Percentiles rank a stretch among this genome's conserved stretches.
Evolutionary conservation across 495 filamentous ascomycete species (phyloP).

Genomic region (Glarea lozoyensis): DNA sequence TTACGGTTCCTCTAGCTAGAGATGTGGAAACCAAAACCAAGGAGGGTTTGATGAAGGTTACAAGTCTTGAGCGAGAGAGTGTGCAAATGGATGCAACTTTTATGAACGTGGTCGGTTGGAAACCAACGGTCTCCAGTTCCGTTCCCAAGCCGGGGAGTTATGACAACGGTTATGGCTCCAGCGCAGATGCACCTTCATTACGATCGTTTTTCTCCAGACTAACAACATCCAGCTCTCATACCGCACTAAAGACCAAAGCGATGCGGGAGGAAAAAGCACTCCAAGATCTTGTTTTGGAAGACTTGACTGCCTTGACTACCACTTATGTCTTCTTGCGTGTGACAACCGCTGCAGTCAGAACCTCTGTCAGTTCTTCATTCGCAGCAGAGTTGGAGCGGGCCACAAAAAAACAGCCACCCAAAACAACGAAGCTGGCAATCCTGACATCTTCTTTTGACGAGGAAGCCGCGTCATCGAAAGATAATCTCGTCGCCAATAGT

Average conservation of each 20-base stretch:
- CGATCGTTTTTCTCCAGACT: constrained; percentile 75
- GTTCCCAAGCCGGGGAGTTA: constrained; percentile 14
- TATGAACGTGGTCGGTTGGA: constrained; percentile 85
- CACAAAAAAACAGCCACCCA: constrained; percentile 94
- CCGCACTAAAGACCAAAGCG: constrained; percentile 32
- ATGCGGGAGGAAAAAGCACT: constrained; percentile 42
- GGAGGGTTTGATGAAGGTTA: constrained; percentile 77
- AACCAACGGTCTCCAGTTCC: constrained; percentile 40
- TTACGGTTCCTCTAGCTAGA: constrained; percentile 62
- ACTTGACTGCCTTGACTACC: constrained; percentile 53
- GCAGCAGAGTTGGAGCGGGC: constrained; percentile 86
- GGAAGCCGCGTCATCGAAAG: constrained; percentile 24
- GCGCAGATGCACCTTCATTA: constrained; percentile 46
- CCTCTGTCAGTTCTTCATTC: constrained; percentile 56
- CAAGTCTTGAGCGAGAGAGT: constrained; percentile 62
- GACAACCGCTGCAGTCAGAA: constrained; percentile 72
- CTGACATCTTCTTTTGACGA: constrained; percentile 89
- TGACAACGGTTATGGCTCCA: constrained; percentile 15
- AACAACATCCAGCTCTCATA: constrained; percentile 35
- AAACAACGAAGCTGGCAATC: constrained; percentile 71
- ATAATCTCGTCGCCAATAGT: constrained; percentile 20
- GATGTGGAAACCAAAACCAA: constrained; percentile 74
- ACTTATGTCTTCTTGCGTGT: constrained; percentile 82
- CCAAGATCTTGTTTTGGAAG: constrained; percentile 51
- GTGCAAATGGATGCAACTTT: constrained; percentile 87